Percentiles rank a stretch among this genome's conserved stretches.
Evolutionary conservation across 768 basidiomycete genomes (phyloP).

Genomic region (Tubosaeta brunneosetosa): DNA sequence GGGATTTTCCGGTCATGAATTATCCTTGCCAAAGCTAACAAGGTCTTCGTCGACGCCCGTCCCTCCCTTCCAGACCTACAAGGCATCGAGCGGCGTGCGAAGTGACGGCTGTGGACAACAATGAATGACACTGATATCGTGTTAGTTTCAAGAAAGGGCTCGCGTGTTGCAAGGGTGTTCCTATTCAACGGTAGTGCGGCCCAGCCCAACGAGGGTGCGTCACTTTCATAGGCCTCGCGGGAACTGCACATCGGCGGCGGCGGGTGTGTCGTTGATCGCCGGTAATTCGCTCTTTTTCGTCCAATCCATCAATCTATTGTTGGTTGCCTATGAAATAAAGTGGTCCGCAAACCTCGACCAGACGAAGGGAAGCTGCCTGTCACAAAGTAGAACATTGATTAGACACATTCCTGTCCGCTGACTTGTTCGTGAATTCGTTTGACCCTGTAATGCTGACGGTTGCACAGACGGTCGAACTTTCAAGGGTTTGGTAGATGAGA

Average conservation of each 20-base stretch:
- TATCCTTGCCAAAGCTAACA: too few relatives aligned
- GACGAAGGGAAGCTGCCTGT: constrained; percentile 54
- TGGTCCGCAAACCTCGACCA: constrained; percentile 70
- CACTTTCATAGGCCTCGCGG: constrained; percentile 60
- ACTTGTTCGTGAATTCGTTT: too few relatives aligned
- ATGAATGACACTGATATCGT: neutral
- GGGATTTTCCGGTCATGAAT: too few relatives aligned
- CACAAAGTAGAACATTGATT: constrained; percentile 32
- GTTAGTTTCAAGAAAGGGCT: constrained; percentile 39
- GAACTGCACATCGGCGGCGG: constrained; percentile 61
- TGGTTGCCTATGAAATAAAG: constrained; percentile 17
- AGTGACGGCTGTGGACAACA: constrained; percentile 42
- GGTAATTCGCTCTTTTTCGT: constrained; percentile 29
- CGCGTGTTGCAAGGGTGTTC: constrained; percentile 43
- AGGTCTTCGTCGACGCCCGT: constrained; percentile 29
- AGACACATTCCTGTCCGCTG: too few relatives aligned
- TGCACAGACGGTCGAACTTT: constrained; percentile 33
- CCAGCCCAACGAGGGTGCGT: constrained; percentile 28
- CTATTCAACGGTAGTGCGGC: constrained; percentile 36
- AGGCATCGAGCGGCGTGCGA: constrained; percentile 25
- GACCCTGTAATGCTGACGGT: constrained; percentile 17
- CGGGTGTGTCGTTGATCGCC: constrained; percentile 57
- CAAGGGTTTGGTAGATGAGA: constrained; percentile 52
- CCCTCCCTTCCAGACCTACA: too few relatives aligned
- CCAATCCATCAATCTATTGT: neutral